Evolutionary conservation across 1,139 yeast genomes (phyloP), one percentile per base, ranked within the genome.

Genomic region (Lizanozyma gosingica): DNA sequence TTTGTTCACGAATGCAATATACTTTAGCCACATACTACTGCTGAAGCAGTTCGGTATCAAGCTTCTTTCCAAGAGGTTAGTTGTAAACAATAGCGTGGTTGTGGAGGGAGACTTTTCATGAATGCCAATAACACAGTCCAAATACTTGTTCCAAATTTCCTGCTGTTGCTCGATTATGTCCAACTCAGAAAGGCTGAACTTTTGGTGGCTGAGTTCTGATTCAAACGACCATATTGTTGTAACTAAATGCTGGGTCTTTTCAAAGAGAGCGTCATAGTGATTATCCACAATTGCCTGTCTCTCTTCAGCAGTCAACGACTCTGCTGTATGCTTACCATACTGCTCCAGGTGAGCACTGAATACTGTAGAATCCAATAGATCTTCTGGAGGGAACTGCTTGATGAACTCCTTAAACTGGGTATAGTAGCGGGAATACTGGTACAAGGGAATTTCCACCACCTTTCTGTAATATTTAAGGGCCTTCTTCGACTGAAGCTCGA

Each of bases 401-500:
- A 60, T 61, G 11, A 76, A 55, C 18, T 70, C 71, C 29, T 62
- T 55, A 46, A 76, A 79, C 32, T 67, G 66, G 39, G 72, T 72
- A 49, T 72, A 78, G 53, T 79, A 83, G 47, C 69, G 75, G 0
- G 90, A 77, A 54, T 83, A 83, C 49, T 81, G 85, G 56, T 83
- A 83, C 32, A 82, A 58, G 0, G 94, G 92, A 2, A 80, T 61
- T 15, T 52, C 54, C 4, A 77, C 60, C 8, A 80, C 60, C 39
- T 62, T 60, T 34, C 11, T 22, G 29, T 22, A 22, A 11, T 22
- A 22, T 22, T 6, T 11, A 6, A 22, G 11, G 11, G 29, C 29
- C 11, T 22, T 11, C 11, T 22, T 6, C 6, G 29, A 22, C 11
- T 22, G 29, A 22, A 22, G 29, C 11, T 22, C 9, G 4, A 49